phyloP scores from a whole-genome alignment of 1,284 basidiomycete genomes.

The Cryptococcus floricola region DNA sequence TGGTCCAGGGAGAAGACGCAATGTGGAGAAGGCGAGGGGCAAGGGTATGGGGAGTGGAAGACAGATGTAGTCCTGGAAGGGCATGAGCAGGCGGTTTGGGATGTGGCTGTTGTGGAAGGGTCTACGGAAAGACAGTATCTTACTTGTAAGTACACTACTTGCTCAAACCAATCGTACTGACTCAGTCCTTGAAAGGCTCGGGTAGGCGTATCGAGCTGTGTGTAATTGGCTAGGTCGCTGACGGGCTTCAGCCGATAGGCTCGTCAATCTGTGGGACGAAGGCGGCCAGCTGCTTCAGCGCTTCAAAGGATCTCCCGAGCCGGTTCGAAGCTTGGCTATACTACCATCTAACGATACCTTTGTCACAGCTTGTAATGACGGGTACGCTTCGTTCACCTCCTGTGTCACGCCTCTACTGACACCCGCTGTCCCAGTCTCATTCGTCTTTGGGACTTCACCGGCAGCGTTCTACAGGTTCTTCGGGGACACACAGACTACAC shows the following conservation, averaged over 20 bases:
- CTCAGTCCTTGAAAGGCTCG: too few species aligned
- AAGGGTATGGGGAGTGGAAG: conserved; percentile 17
- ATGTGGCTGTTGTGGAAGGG: conserved; percentile 26
- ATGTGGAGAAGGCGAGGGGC: not conserved
- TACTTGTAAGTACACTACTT: conserved; percentile 18
- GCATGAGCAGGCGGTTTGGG: conserved; percentile 39
- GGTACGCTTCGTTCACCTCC: conserved; percentile 26
- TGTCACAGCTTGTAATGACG: conserved; percentile 40
- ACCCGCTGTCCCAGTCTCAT: conserved; percentile 15
- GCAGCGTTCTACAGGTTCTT: conserved; percentile 12
- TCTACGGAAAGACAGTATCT: conserved; percentile 18
- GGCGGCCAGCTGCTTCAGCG: conserved; percentile 18
- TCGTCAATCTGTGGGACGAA: conserved; percentile 27
- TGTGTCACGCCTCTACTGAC: not conserved
- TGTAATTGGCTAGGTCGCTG: too few species aligned
- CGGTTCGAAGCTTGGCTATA: conserved; percentile 27
- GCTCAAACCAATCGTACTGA: not conserved
- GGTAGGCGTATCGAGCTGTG: too few species aligned
- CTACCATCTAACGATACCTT: conserved; percentile 20
- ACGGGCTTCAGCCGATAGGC: conserved; percentile 21
- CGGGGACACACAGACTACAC: conserved; percentile 33
- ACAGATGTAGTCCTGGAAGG: conserved; percentile 23
- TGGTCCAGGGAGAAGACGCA: conserved; percentile 13
- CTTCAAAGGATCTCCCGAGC: conserved; percentile 33
- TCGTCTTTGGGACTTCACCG: conserved; percentile 23